A percentile compares a stretch with the other conserved stretches of the same genome.
phyloP scores from a whole-genome alignment of 495 filamentous ascomycete species.

The Podospora sp. region DNA sequence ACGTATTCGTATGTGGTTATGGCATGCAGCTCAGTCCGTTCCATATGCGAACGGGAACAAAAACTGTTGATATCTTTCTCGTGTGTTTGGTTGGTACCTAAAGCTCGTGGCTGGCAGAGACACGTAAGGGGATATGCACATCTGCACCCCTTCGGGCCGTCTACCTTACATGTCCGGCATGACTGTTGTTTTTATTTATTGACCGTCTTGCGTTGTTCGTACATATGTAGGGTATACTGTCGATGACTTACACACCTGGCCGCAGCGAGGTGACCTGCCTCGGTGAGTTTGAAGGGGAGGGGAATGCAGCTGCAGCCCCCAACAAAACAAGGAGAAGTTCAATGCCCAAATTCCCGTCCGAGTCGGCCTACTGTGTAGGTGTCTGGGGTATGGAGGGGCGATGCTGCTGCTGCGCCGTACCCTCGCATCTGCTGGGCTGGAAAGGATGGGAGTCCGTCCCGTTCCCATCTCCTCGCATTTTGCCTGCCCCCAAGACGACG shows the following conservation, averaged over 20 bases:
- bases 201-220: not conserved
- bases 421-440: slow-evolving; percentile 1
- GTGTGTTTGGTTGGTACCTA: no score
- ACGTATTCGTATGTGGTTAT: not conserved
- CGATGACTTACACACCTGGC: not conserved
- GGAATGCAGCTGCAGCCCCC: no score
- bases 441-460: not conserved
- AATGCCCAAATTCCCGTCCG: not conserved
- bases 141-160: no score
- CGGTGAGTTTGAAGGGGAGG: not conserved
- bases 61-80: not conserved
- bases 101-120: no score
- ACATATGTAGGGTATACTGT: no score
- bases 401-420: not conserved
- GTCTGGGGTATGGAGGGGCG: no score
- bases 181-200: no score
- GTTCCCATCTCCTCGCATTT: not conserved
- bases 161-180: no score
- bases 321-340: no score
- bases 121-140: no score
- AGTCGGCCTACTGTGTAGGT: no score
- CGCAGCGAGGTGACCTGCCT: not conserved
- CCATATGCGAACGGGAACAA: not conserved
- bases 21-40: not conserved
- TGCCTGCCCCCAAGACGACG: no score